Evolutionary conservation across 169 alveolate species (phyloP).

Genomic region (Plasmodium billcollinsi): DNA sequence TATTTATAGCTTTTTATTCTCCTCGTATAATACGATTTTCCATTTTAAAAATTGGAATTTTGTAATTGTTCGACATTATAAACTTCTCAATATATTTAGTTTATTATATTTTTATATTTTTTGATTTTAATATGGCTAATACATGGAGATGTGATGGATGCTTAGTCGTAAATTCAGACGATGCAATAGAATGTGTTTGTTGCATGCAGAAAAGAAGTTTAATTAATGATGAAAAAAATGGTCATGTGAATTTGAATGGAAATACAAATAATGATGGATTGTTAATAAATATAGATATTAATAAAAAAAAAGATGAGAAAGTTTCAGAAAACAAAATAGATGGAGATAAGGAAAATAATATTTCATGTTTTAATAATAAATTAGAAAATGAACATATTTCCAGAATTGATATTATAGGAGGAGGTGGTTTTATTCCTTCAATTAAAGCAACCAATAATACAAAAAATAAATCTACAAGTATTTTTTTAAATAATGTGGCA

Average conservation of each 20-base stretch:
- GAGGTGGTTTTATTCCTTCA: conserved; percentile 66
- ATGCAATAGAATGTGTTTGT: conserved; percentile 44
- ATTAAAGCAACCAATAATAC: conserved; percentile 13
- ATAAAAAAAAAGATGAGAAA: conserved; percentile 19
- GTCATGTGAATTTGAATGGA: background rate
- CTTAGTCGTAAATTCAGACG: conserved; percentile 42
- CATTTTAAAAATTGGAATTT: too few species aligned
- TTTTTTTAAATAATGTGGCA: conserved; percentile 24
- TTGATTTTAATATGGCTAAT: conserved; percentile 12
- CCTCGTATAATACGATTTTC: too few species aligned
- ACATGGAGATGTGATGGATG: conserved; percentile 63
- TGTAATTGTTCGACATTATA: too few species aligned
- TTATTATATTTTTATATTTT: background rate
- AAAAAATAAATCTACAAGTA: conserved; percentile 4
- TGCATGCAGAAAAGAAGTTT: conserved; percentile 53
- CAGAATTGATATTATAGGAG: conserved; percentile 9
- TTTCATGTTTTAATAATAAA: conserved; percentile 10
- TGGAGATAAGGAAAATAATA: conserved; percentile 14
- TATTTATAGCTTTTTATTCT: too few species aligned
- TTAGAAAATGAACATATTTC: conserved; percentile 1
- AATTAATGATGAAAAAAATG: background rate
- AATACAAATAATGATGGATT: background rate
- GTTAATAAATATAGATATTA: conserved; percentile 12
- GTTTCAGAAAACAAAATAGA: conserved; percentile 15
- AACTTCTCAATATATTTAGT: background rate